These are phyloP conservation scores for Aspergillus ochraceus DNA, from an alignment of 2,329 filamentous ascomycete genomes.

Conservation along the genomic window DNA sequence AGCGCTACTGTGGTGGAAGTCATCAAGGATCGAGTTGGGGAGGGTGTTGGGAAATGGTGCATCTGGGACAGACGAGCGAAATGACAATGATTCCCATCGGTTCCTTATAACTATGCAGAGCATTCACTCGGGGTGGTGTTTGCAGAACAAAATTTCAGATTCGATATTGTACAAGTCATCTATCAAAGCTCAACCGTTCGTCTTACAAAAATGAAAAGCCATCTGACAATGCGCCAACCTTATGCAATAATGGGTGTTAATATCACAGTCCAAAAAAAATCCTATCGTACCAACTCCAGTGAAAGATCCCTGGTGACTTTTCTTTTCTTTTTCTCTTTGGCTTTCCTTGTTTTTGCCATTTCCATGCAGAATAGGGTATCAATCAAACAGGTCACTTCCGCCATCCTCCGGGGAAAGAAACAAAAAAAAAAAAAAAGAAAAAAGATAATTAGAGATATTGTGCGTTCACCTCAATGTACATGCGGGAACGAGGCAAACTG, in stretches of 20 bases:
- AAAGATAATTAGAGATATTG: background rate
- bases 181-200: conserved; percentile 7
- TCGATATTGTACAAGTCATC: conserved; percentile 12
- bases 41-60: conserved; percentile 39
- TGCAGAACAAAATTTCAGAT: background rate
- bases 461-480: background rate
- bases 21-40: conserved; percentile 40
- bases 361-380: conserved; percentile 27
- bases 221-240: conserved; percentile 20
- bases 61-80: conserved; percentile 21
- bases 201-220: background rate
- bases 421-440: background rate
- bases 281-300: conserved; percentile 26
- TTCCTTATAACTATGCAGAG: background rate
- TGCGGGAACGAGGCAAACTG: background rate
- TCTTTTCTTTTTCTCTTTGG: background rate
- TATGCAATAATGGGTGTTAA: conserved; percentile 8
- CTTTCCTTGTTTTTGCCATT: conserved; percentile 10
- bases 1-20: conserved; percentile 34
- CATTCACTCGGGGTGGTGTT: background rate
- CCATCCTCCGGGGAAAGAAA: background rate
- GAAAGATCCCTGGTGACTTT: conserved; percentile 15
- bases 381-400: conserved; percentile 14
- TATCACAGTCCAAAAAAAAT: conserved; percentile 10
- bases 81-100: background rate